Percentiles rank a stretch among this genome's conserved stretches.
Conservation (phyloP, 2,329 filamentous ascomycete species). For the Alternaria postmessia region DNA sequence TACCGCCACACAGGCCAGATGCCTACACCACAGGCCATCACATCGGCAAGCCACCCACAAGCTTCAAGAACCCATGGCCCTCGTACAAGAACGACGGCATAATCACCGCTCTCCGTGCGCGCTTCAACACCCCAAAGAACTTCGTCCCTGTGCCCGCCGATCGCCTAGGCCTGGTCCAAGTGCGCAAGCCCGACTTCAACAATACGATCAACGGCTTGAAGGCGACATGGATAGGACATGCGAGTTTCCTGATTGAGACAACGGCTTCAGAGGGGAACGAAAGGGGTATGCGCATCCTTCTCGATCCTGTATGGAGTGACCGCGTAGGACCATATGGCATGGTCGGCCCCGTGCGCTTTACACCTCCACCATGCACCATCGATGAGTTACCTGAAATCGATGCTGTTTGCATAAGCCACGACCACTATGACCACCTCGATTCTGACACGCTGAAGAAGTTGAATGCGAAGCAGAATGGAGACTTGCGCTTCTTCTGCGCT, state of each 20-base stretch:
- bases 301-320: conserved; percentile 63
- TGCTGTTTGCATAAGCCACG: conserved; percentile 62
- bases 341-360: conserved; percentile 62
- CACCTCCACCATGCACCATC: conserved; percentile 59
- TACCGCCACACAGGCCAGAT: conserved; percentile 31
- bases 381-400: conserved; percentile 62
- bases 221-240: conserved; percentile 63
- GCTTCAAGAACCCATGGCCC: conserved; percentile 61
- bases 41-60: conserved; percentile 53
- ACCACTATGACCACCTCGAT: conserved; percentile 66
- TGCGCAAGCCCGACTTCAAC: conserved; percentile 54
- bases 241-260: conserved; percentile 59
- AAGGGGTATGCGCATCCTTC: conserved; percentile 57
- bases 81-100: conserved; percentile 47
- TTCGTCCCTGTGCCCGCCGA: conserved; percentile 57
- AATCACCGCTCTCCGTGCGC: conserved; percentile 42
- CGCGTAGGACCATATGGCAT: conserved; percentile 58
- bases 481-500: conserved; percentile 54
- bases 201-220: conserved; percentile 42
- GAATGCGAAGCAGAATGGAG: conserved; percentile 48
- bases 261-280: conserved; percentile 33
- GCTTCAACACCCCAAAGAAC: conserved; percentile 53
- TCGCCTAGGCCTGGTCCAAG: conserved; percentile 53
- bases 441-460: conserved; percentile 54
- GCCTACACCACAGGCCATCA: conserved; percentile 51